phyloP scores from a whole-genome alignment of 177 flowering plant species.

The Vitis hybrid region DNA sequence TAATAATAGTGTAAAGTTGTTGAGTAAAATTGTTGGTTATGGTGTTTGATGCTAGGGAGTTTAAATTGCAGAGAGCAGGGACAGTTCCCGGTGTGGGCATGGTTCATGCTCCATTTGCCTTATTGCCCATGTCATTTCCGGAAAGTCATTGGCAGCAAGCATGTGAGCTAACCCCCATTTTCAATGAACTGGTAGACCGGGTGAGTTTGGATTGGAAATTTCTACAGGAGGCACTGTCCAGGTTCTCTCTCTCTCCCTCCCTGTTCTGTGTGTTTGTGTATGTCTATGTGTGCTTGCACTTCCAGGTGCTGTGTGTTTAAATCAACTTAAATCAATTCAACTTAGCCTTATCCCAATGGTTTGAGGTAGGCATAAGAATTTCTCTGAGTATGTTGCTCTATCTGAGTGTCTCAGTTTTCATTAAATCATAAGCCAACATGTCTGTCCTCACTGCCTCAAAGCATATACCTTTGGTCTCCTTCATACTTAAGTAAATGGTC shows the following conservation, averaged over 20 bases:
- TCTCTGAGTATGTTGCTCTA: too few relatives aligned
- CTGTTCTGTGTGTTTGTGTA: background rate
- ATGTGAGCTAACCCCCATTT: conserved; percentile 85
- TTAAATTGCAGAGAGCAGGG: conserved; percentile 69
- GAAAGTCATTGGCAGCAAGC: conserved; percentile 76
- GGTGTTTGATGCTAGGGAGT: background rate
- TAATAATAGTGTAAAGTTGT: background rate
- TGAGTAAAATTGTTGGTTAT: background rate
- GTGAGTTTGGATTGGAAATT: conserved; percentile 92
- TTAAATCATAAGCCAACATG: too few relatives aligned
- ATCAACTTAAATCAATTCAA: too few relatives aligned
- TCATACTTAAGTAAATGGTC: too few relatives aligned
- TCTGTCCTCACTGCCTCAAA: too few relatives aligned
- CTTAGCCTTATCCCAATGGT: too few relatives aligned
- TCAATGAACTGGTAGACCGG: conserved; percentile 92
- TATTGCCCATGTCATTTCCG: conserved; percentile 76
- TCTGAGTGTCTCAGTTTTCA: too few relatives aligned
- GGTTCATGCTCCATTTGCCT: conserved; percentile 91
- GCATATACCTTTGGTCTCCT: background rate
- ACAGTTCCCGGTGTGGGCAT: conserved; percentile 82
- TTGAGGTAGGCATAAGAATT: too few relatives aligned
- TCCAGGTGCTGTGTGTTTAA: too few relatives aligned
- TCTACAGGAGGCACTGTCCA: conserved; percentile 78
- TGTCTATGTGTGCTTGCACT: too few relatives aligned
- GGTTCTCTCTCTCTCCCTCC: conserved; percentile 37